Evolutionary conservation across 163 green algal genomes (phyloP).

Genomic region (Chloromonas sp.): DNA sequence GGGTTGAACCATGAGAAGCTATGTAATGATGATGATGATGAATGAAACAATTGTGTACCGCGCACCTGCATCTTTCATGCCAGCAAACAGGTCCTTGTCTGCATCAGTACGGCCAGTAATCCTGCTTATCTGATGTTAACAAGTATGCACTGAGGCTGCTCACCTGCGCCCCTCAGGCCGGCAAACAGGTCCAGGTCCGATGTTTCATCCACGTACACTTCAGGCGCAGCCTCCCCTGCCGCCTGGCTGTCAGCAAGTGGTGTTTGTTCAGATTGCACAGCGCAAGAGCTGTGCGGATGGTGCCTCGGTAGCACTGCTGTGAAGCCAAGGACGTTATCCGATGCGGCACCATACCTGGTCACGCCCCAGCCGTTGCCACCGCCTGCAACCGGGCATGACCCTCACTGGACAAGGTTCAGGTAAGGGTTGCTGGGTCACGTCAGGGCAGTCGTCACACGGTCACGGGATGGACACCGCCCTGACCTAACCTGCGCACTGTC

Average conservation of each 20-base stretch:
- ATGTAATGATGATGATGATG: no score
- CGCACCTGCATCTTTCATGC: no score
- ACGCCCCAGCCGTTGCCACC: slow-evolving; percentile 15
- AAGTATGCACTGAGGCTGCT: neutral
- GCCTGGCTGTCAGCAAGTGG: neutral
- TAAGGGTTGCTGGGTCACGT: neutral
- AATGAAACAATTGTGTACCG: no score
- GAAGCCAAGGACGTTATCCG: slow-evolving; percentile 3
- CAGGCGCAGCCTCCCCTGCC: neutral
- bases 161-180: slow-evolving; percentile 2
- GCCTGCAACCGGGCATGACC: slow-evolving; percentile 1
- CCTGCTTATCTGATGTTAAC: no score
- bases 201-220: neutral
- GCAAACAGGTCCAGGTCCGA: neutral
- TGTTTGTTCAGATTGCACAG: neutral
- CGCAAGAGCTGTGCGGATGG: neutral
- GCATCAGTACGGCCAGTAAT: no score
- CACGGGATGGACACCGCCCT: no score
- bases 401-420: neutral
- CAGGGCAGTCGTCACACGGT: no score
- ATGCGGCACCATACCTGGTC: neutral
- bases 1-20: no score
- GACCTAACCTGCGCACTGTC: no score
- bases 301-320: neutral
- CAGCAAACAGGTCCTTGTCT: no score